These are phyloP conservation scores for Ilyonectria sp. DNA, from an alignment of 2,329 filamentous ascomycete genomes.

Conservation along the genomic window DNA sequence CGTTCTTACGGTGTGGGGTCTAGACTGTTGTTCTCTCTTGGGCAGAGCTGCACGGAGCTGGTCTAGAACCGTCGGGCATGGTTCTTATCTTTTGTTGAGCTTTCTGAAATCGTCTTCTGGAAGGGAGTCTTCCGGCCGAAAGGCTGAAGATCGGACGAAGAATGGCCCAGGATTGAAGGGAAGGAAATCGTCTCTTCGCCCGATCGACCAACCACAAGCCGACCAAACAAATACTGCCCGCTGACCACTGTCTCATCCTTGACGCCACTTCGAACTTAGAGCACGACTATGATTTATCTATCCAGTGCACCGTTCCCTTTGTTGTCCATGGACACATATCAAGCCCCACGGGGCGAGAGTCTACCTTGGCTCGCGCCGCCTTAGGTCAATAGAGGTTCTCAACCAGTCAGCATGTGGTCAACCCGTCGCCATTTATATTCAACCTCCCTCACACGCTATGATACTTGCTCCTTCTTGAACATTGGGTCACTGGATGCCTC, in stretches of 20 bases:
- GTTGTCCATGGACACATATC: neutral
- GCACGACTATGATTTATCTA: neutral
- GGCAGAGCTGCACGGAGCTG: conserved; percentile 16
- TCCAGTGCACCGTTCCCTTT: neutral
- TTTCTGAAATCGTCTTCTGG: neutral
- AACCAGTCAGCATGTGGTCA: neutral
- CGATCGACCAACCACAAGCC: neutral
- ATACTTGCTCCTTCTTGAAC: neutral
- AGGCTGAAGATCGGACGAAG: neutral
- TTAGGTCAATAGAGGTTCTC: neutral
- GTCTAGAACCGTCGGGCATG: conserved; percentile 11
- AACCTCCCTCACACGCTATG: neutral
- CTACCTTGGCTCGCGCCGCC: neutral
- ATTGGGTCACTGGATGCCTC: neutral
- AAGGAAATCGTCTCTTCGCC: neutral
- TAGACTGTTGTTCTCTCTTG: neutral
- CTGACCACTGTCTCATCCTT: neutral
- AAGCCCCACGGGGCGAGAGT: neutral
- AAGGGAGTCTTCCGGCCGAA: neutral
- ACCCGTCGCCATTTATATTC: neutral
- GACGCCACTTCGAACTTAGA: neutral
- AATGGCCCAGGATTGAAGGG: neutral
- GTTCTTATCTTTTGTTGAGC: conserved; percentile 32
- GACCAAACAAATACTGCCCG: neutral
- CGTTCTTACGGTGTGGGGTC: conserved; percentile 9